Evolutionary conservation across 106 monocot species (phyloP), one percentile per base, ranked within the genome.

Genomic region (Allium sativum): DNA sequence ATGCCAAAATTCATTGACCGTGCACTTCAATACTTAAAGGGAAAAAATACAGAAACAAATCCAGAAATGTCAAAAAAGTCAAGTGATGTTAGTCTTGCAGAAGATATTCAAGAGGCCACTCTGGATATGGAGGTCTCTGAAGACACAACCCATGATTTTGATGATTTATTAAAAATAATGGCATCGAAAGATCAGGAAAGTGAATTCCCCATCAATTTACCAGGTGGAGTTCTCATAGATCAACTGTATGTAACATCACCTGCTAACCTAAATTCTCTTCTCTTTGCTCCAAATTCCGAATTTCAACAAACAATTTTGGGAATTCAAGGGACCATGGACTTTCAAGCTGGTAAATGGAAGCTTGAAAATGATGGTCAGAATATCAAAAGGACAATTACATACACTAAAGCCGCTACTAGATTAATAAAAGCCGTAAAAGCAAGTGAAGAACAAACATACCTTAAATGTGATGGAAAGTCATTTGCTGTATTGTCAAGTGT

Each of bases 391-490:
- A 72, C 71, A 21, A 55, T 86, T 50, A 83, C 72, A 22, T 94
- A 81, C 65, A 89, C 70, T 55, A 85, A 81, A 64, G 89, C 89
- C 55, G 76, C 93, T 40, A 81, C 76, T 56, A 89, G 74, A 65
- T 70, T 94, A 59, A 70, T 89, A 10, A 94, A 89, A 48, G 79
- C 93, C 58, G 93, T 94, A 46, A 86, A 79, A 74, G 89, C 86
- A 40, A 89, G 79, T 43, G 93, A 89, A 44, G 93, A 94, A 21
- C 80, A 89, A 46, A 83, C 56, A 59, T 94, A 83, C 67, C 20
- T 89, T 48, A 94, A 86, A 70, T 85, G 76, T 57, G 81, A 94
- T 78, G 89, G 85, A 22, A 84, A 89, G 59, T 64, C 64, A 42
- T 94, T 68, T 81, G 75, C 85, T 20, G 69, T 89, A 55, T 78